These are phyloP conservation scores for Phoenix roebelenii DNA, from an alignment of 176 grass and related monocot genomes.

Conservation along the genomic window DNA sequence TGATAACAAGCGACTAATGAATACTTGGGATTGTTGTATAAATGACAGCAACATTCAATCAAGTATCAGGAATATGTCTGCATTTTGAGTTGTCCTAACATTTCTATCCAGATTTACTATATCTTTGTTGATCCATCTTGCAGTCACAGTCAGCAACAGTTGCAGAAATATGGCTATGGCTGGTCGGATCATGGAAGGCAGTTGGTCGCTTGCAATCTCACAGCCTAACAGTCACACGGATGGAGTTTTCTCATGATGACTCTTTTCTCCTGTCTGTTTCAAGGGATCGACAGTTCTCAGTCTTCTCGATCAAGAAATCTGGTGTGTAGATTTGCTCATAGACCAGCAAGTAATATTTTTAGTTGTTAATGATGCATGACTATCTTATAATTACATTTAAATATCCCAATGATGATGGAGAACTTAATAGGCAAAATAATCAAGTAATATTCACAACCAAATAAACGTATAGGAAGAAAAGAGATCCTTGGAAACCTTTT, in stretches of 20 bases:
- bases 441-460: too few species aligned
- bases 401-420: too few species aligned
- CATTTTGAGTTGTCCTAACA: background rate
- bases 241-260: conserved; percentile 85
- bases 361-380: too few species aligned
- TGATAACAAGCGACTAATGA: too few species aligned
- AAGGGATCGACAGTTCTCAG: conserved; percentile 70
- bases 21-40: too few species aligned
- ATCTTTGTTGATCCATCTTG: conserved; percentile 6
- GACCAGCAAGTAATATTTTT: background rate
- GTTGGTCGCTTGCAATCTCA: conserved; percentile 74
- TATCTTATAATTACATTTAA: too few species aligned
- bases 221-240: conserved; percentile 82
- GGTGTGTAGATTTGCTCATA: conserved; percentile 24
- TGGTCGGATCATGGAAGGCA: conserved; percentile 94
- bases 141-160: conserved; percentile 71
- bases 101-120: background rate
- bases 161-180: conserved; percentile 90
- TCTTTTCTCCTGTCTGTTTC: conserved; percentile 72
- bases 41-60: too few species aligned
- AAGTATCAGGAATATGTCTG: too few species aligned
- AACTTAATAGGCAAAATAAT: too few species aligned
- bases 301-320: conserved; percentile 53
- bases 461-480: too few species aligned
- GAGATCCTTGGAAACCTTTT: too few species aligned